Evolutionary conservation across 2,329 filamentous ascomycete species (phyloP).

Genomic region (Pseudogymnoascus sp.): DNA sequence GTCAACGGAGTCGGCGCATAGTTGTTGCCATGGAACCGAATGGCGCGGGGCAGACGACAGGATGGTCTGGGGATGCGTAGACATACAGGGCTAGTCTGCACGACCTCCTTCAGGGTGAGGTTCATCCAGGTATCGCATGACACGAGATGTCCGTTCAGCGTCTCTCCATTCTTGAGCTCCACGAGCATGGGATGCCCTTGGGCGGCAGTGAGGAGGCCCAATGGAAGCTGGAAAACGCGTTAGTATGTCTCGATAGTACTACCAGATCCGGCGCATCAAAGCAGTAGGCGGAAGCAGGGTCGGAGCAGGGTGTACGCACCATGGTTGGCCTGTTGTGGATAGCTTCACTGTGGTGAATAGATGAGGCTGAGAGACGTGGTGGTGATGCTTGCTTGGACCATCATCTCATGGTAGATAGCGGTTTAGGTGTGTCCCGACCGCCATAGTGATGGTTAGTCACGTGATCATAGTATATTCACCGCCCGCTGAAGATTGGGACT

Average conservation of each 20-base stretch:
- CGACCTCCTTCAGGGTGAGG: conserved; percentile 90
- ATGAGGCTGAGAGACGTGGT: background rate
- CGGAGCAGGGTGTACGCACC: background rate
- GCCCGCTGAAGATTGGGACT: background rate
- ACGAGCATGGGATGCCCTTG: conserved; percentile 98
- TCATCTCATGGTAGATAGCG: background rate
- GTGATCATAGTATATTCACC: background rate
- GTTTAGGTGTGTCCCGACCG: background rate
- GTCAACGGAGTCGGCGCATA: background rate
- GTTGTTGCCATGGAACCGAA: background rate
- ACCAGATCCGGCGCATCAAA: background rate
- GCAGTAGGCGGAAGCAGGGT: background rate
- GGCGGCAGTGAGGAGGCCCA: conserved; percentile 86
- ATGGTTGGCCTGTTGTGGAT: conserved; percentile 7
- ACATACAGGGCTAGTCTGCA: conserved; percentile 79
- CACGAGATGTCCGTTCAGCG: conserved; percentile 90
- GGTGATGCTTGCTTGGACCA: conserved; percentile 9
- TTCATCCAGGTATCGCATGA: conserved; percentile 99
- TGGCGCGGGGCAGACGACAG: background rate
- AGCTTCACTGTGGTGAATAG: conserved; percentile 1
- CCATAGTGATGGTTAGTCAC: background rate
- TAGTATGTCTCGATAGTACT: background rate
- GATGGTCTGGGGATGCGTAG: background rate
- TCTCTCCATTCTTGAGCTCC: conserved; percentile 96
- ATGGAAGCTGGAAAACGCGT: conserved; percentile 46